These are phyloP conservation scores for Stenogyne calaminthoides DNA, from an alignment of 305 asterid genomes.

Conservation along the genomic window DNA sequence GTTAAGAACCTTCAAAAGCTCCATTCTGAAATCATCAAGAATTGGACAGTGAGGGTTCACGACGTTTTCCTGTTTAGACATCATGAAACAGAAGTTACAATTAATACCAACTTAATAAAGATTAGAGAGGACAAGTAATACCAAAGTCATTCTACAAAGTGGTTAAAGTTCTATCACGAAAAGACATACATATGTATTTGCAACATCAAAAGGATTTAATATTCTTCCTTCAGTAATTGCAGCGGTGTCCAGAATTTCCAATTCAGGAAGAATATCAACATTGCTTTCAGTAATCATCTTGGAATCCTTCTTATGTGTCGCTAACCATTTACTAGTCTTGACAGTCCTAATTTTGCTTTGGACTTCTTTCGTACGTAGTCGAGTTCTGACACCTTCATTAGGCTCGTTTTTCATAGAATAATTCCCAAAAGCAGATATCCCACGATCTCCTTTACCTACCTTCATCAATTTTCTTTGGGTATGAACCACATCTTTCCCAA, in stretches of 20 bases:
- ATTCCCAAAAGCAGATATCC: neutral
- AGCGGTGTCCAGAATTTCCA: slow-evolving; percentile 35
- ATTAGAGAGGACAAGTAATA: neutral
- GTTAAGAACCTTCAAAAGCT: slow-evolving; percentile 30
- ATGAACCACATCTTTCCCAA: neutral
- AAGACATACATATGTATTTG: slow-evolving; percentile 19
- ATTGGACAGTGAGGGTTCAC: neutral
- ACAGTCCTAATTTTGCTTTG: neutral
- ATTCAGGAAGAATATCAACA: slow-evolving; percentile 12
- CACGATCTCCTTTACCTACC: neutral
- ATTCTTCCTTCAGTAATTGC: slow-evolving; percentile 7
- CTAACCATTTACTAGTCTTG: neutral
- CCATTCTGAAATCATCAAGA: slow-evolving; percentile 33
- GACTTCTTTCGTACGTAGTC: neutral
- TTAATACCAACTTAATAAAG: neutral
- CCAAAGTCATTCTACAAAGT: neutral
- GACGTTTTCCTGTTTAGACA: slow-evolving; percentile 15
- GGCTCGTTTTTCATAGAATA: slow-evolving; percentile 8
- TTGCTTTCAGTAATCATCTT: neutral
- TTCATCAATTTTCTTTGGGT: neutral
- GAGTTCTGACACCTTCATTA: neutral
- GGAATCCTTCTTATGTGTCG: neutral
- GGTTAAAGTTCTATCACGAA: neutral
- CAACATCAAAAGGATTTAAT: slow-evolving; percentile 22
- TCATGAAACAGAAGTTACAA: neutral